Evolutionary conservation across 2,329 filamentous ascomycete genomes (phyloP).

Genomic region (Exophiala sp.): DNA sequence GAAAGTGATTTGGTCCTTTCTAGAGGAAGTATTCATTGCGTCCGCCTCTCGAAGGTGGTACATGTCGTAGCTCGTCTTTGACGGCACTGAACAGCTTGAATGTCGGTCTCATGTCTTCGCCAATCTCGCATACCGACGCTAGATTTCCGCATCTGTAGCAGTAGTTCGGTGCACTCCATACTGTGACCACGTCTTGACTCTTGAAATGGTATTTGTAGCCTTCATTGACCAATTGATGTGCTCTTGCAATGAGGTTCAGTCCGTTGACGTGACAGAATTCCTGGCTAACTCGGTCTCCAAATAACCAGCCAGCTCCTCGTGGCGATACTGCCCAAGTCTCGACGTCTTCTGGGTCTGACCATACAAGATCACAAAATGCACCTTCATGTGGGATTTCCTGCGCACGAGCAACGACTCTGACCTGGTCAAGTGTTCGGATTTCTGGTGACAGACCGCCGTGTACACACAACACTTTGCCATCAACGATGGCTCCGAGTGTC

Average conservation of each 20-base stretch:
- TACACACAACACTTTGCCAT: conserved; percentile 70
- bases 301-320: conserved; percentile 64
- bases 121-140: conserved; percentile 82
- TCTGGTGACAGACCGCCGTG: conserved; percentile 70
- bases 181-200: conserved; percentile 86
- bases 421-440: conserved; percentile 71
- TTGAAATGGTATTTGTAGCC: conserved; percentile 91
- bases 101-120: conserved; percentile 77
- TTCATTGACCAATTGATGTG: conserved; percentile 73
- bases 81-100: conserved; percentile 62
- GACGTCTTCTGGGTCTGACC: conserved; percentile 70
- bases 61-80: conserved; percentile 45
- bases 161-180: conserved; percentile 89
- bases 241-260: conserved; percentile 66
- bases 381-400: conserved; percentile 76
- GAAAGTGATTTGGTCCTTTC: not conserved
- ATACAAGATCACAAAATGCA: conserved; percentile 72
- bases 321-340: conserved; percentile 69
- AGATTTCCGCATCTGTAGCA: conserved; percentile 84
- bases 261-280: conserved; percentile 78
- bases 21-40: conserved; percentile 46
- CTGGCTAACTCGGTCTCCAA: conserved; percentile 68
- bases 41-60: conserved; percentile 42
- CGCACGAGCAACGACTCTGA: conserved; percentile 68
- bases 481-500: conserved; percentile 68